Conservation (phyloP, 1,284 basidiomycete genomes). For the Leccinum griseonigrum region DNA sequence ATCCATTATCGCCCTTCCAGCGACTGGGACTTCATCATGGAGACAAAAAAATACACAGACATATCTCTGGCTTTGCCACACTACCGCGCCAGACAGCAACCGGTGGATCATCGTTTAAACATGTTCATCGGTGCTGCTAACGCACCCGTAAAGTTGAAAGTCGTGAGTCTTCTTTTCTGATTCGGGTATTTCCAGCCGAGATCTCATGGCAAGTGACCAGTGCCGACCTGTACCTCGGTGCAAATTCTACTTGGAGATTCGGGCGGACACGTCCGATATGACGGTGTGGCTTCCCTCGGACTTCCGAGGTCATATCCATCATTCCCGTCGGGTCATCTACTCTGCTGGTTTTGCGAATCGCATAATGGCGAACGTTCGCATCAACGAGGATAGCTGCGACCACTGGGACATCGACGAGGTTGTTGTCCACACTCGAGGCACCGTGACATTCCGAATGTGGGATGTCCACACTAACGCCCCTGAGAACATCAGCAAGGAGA, state of each 20-base stretch:
- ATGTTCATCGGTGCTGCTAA: conserved; percentile 58
- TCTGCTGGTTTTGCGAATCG: conserved; percentile 72
- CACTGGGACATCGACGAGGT: conserved; percentile 53
- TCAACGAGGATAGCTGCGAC: conserved; percentile 48
- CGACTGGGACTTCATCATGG: conserved; percentile 63
- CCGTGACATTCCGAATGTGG: conserved; percentile 74
- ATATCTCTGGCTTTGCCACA: conserved; percentile 68
- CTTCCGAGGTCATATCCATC: conserved; percentile 64
- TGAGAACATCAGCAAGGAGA: conserved; percentile 58
- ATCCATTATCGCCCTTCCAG: conserved; percentile 52
- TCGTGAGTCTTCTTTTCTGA: conserved; percentile 47
- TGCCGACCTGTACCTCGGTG: conserved; percentile 61
- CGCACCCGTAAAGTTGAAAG: conserved; percentile 61
- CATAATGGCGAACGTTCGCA: conserved; percentile 56
- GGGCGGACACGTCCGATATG: conserved; percentile 57
- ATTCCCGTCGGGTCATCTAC: conserved; percentile 52
- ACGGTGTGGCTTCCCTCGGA: conserved; percentile 75
- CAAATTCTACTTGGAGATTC: conserved; percentile 64
- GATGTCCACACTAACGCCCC: conserved; percentile 61
- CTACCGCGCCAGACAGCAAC: conserved; percentile 70
- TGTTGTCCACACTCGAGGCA: conserved; percentile 54
- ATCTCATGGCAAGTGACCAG: conserved; percentile 35
- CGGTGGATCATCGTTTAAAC: conserved; percentile 62
- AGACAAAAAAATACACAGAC: conserved; percentile 54
- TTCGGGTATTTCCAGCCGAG: background rate